phyloP scores from a whole-genome alignment of 441 rosid genomes.

The Adansonia gregorii region DNA sequence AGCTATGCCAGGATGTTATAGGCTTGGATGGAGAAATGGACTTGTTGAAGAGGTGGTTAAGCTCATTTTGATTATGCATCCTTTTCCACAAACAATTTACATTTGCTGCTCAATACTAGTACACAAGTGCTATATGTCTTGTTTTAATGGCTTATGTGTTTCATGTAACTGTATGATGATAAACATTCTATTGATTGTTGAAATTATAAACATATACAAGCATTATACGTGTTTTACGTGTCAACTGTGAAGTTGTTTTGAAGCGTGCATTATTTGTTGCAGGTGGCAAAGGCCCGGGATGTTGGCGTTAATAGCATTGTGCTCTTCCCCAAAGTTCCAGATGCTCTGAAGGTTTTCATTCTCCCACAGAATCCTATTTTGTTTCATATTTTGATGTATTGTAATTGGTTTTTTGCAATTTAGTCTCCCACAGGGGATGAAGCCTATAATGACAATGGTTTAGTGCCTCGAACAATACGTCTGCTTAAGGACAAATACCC shows the following conservation, averaged over 20 bases:
- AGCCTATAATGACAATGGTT: constrained; percentile 86
- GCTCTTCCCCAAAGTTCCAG: constrained; percentile 95
- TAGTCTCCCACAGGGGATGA: constrained; percentile 91
- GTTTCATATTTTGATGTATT: constrained; percentile 22
- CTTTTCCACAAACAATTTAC: not conserved
- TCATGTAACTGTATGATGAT: not conserved
- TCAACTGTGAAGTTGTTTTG: constrained; percentile 15
- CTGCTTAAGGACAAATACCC: constrained; percentile 92
- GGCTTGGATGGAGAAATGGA: constrained; percentile 99
- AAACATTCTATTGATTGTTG: not conserved
- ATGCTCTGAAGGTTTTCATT: constrained; percentile 80
- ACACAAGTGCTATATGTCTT: not conserved
- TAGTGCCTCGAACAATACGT: constrained; percentile 84
- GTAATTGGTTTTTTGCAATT: constrained; percentile 28
- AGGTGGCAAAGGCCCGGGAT: constrained; percentile 93
- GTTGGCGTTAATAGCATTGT: constrained; percentile 91
- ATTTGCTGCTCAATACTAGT: not conserved
- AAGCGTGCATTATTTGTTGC: constrained; percentile 29
- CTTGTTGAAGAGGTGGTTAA: constrained; percentile 75
- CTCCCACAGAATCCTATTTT: constrained; percentile 17
- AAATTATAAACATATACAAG: not conserved
- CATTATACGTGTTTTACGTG: not conserved
- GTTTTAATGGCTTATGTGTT: constrained; percentile 10
- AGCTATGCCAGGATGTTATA: constrained; percentile 98
- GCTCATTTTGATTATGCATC: constrained; percentile 3